phyloP scores from a whole-genome alignment of 2,329 filamentous ascomycete genomes.

The Fusarium newnesense region DNA sequence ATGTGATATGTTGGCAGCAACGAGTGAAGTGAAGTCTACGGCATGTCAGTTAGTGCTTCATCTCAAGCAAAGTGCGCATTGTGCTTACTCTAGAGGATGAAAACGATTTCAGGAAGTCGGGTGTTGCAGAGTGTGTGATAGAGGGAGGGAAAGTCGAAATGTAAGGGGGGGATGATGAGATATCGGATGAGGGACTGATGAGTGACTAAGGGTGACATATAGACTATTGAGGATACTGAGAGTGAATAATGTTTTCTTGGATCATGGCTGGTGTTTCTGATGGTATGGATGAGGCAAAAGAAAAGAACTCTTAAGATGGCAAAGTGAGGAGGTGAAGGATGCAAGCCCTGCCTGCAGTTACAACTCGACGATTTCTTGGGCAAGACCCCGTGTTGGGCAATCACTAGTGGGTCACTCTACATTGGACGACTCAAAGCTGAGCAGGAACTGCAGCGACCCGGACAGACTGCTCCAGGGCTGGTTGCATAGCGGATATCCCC shows the following conservation, averaged over 20 bases:
- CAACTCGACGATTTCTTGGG: neutral
- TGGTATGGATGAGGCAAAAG: neutral
- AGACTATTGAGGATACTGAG: accelerated
- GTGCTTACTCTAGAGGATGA: neutral
- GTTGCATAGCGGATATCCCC: neutral
- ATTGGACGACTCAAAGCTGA: neutral
- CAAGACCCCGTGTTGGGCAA: neutral
- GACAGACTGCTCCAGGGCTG: neutral
- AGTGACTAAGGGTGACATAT: neutral
- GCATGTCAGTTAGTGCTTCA: neutral
- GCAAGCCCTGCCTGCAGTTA: neutral
- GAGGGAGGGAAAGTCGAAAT: neutral
- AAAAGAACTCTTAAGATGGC: neutral
- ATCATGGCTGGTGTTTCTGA: neutral
- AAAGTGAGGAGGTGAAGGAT: neutral
- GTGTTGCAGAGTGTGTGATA: neutral
- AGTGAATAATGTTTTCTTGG: neutral
- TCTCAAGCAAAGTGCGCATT: accelerated
- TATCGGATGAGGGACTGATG: accelerated
- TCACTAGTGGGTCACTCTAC: neutral
- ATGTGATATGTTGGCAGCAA: neutral
- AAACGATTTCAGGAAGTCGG: neutral
- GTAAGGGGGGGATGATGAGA: neutral
- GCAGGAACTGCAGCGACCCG: neutral
- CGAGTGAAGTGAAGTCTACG: neutral